Conservation (phyloP, 176 grass and related monocot species). For the Hsuehochloa calcarea region DNA sequence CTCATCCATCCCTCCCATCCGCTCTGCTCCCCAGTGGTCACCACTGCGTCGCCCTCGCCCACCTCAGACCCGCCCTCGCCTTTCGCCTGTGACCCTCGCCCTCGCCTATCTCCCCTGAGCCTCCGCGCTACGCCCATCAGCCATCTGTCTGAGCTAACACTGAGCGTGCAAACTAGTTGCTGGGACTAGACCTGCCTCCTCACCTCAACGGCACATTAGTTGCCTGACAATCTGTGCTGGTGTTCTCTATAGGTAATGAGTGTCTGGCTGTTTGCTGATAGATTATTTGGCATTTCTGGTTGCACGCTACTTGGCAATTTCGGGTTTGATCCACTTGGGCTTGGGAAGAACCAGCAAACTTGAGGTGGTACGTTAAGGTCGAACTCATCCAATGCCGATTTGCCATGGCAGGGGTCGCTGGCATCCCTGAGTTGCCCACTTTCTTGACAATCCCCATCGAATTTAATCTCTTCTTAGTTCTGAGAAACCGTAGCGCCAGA, state of each 20-base stretch:
- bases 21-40: too few relatives aligned
- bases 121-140: too few relatives aligned
- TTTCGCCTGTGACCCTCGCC: too few relatives aligned
- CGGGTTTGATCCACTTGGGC: slow-evolving; percentile 83
- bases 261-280: neutral
- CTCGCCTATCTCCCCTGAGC: too few relatives aligned
- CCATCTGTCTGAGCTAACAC: slow-evolving; percentile 41
- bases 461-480: neutral
- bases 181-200: slow-evolving; percentile 66
- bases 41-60: too few relatives aligned
- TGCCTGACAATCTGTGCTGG: neutral
- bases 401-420: slow-evolving; percentile 66
- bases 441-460: neutral
- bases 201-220: slow-evolving; percentile 95
- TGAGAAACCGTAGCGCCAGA: neutral
- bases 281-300: neutral
- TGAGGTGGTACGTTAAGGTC: slow-evolving; percentile 87
- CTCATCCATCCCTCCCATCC: too few relatives aligned
- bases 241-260: neutral
- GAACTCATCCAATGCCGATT: slow-evolving; percentile 91
- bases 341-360: slow-evolving; percentile 57
- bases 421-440: slow-evolving; percentile 40
- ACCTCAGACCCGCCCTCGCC: too few relatives aligned
- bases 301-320: slow-evolving; percentile 68
- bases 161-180: slow-evolving; percentile 66